A percentile compares a stretch with the other conserved stretches of the same genome.
Conservation (phyloP, 805 yeast species). For the Scheffersomyces amazonensis region DNA sequence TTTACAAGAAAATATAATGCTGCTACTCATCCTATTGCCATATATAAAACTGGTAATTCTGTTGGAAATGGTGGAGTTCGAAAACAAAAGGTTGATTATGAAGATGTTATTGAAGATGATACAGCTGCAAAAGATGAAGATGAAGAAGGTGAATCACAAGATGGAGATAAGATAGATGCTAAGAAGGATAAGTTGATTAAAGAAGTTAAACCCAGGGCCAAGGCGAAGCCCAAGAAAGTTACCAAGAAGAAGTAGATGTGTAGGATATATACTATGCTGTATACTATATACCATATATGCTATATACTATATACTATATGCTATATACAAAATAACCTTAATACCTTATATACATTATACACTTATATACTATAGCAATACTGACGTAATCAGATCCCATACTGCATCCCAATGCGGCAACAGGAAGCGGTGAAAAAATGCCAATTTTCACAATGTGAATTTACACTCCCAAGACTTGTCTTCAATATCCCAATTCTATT, state of each 20-base stretch:
- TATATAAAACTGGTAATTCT: slow-evolving; percentile 68
- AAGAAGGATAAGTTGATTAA: slow-evolving; percentile 66
- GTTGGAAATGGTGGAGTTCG: slow-evolving; percentile 28
- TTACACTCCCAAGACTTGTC: too few species aligned
- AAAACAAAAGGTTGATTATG: slow-evolving; percentile 56
- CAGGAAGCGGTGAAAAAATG: too few species aligned
- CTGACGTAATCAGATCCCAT: too few species aligned
- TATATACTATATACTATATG: too few species aligned
- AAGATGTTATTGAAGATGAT: slow-evolving; percentile 68
- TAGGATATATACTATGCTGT: too few species aligned
- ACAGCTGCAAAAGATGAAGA: slow-evolving; percentile 39
- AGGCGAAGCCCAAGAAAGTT: slow-evolving; percentile 1
- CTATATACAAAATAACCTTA: too few species aligned
- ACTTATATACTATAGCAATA: too few species aligned
- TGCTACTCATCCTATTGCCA: slow-evolving; percentile 78
- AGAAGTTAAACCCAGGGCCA: slow-evolving; percentile 39
- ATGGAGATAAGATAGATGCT: slow-evolving; percentile 46
- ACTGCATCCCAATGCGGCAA: too few species aligned
- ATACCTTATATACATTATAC: too few species aligned
- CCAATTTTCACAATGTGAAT: too few species aligned
- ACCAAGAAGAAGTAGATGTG: slow-evolving; percentile 41
- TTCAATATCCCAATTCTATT: too few species aligned
- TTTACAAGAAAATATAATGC: slow-evolving; percentile 85
- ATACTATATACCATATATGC: too few species aligned
- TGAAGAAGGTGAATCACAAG: slow-evolving; percentile 40